These are phyloP conservation scores for Neobulgaria alba DNA, from an alignment of 2,329 filamentous ascomycete genomes.

Conservation along the genomic window DNA sequence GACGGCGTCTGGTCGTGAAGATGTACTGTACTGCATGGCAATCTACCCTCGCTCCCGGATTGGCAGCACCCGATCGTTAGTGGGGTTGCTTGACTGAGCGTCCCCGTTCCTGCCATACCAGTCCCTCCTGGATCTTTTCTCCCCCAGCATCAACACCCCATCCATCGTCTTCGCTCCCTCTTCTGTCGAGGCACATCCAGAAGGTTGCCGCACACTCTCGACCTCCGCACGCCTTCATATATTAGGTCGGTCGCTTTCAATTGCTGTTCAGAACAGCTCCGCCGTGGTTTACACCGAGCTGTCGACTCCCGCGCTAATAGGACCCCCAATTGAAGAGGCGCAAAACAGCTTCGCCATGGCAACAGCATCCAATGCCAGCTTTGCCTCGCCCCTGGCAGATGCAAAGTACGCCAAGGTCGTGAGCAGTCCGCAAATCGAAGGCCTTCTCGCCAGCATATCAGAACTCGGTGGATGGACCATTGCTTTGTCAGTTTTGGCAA, in stretches of 20 bases:
- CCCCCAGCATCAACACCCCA: too few relatives aligned
- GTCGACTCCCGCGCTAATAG: slow-evolving; percentile 4
- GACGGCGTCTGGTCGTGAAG: too few relatives aligned
- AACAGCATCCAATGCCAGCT: slow-evolving; percentile 22
- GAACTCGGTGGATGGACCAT: slow-evolving; percentile 51
- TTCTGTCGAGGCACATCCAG: background rate
- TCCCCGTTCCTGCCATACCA: background rate
- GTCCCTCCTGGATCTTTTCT: background rate
- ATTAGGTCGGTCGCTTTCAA: background rate
- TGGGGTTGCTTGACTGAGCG: too few relatives aligned
- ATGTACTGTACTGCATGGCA: too few relatives aligned
- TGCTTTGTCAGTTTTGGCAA: slow-evolving; percentile 58
- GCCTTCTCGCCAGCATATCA: slow-evolving; percentile 15
- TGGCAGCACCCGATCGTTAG: too few relatives aligned
- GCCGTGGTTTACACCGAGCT: too few relatives aligned
- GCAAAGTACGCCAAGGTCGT: slow-evolving; percentile 22
- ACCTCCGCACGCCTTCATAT: background rate
- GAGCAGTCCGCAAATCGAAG: slow-evolving; percentile 20
- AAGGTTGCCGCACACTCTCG: background rate
- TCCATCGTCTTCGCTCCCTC: background rate
- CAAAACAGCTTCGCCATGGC: slow-evolving; percentile 6
- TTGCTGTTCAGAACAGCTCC: background rate
- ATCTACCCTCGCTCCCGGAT: too few relatives aligned
- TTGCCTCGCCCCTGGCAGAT: slow-evolving; percentile 27
- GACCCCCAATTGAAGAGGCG: slow-evolving; percentile 10